A percentile compares a stretch with the other conserved stretches of the same genome.
Conservation (phyloP, 2,329 filamentous ascomycete genomes). For the Pseudocercospora pini-densiflorae region DNA sequence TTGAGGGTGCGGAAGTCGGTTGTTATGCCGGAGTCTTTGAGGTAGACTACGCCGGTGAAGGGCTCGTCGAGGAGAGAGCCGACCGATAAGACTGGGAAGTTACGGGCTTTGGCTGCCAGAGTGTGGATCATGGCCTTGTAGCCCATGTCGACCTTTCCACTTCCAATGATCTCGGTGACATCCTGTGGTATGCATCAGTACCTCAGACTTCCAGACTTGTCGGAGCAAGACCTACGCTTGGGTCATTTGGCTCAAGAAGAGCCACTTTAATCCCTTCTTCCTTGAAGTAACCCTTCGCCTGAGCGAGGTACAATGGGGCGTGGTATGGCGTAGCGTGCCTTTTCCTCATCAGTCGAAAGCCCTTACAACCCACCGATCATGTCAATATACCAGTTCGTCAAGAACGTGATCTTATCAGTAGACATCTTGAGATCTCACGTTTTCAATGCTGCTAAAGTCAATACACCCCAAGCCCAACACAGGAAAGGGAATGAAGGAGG, state of each 20-base stretch:
- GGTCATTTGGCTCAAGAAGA: constrained; percentile 77
- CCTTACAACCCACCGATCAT: neutral
- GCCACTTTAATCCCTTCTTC: constrained; percentile 79
- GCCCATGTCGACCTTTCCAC: constrained; percentile 74
- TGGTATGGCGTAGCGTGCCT: constrained; percentile 85
- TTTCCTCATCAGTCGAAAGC: constrained; percentile 1
- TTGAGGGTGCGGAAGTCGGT: constrained; percentile 74
- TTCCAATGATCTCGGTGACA: constrained; percentile 81
- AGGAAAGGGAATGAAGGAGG: constrained; percentile 49
- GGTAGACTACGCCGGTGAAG: constrained; percentile 78
- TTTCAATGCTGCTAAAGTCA: constrained; percentile 57
- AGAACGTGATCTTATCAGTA: constrained; percentile 83
- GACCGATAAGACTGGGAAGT: constrained; percentile 73
- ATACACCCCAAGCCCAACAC: constrained; percentile 42
- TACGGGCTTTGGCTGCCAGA: constrained; percentile 76
- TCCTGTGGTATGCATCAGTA: constrained; percentile 51
- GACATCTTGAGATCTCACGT: constrained; percentile 62
- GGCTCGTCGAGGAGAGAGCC: constrained; percentile 78
- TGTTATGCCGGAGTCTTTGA: constrained; percentile 75
- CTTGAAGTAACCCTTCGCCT: constrained; percentile 75
- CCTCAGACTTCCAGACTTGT: neutral
- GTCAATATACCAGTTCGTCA: constrained; percentile 74
- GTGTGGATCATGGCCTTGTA: constrained; percentile 88
- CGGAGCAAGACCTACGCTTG: constrained; percentile 61
- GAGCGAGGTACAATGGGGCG: constrained; percentile 75